These are phyloP conservation scores for Penicillium antarcticum DNA, from an alignment of 495 filamentous ascomycete genomes.

Conservation along the genomic window DNA sequence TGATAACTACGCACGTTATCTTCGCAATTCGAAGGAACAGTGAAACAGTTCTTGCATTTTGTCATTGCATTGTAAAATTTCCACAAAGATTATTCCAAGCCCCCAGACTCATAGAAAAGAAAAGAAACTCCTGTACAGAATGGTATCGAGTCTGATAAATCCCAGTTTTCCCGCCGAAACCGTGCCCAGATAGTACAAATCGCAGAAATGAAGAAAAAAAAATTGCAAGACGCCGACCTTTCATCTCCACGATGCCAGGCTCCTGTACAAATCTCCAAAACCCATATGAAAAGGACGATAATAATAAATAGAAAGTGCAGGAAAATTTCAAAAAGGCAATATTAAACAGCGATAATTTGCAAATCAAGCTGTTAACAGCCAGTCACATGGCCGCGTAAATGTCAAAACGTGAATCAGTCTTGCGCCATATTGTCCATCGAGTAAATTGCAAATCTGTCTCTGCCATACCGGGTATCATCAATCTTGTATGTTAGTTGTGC, in stretches of 20 bases:
- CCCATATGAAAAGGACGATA: conserved; percentile 5
- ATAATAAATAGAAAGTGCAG: conserved; percentile 3
- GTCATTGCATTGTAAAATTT: conserved; percentile 18
- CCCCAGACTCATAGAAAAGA: conserved; percentile 6
- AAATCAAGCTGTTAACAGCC: not conserved
- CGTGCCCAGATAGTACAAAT: conserved; percentile 24
- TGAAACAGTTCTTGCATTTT: conserved; percentile 17
- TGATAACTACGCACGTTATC: too few relatives aligned
- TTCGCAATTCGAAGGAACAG: not conserved
- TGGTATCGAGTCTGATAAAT: conserved; percentile 41
- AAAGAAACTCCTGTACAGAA: conserved; percentile 37
- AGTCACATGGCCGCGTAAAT: not conserved
- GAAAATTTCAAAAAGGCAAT: conserved; percentile 1
- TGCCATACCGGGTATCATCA: not conserved
- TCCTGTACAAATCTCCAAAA: conserved; percentile 18
- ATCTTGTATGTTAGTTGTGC: not conserved
- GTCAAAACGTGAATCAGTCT: not conserved
- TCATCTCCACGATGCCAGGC: conserved; percentile 19
- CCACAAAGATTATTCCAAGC: conserved; percentile 8
- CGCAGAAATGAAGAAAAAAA: conserved; percentile 10
- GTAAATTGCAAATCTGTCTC: not conserved
- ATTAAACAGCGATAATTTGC: not conserved
- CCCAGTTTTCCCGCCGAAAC: conserved; percentile 15
- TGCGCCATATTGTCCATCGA: not conserved
- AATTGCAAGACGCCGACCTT: conserved; percentile 17